Evolutionary conservation across 2,329 filamentous ascomycete species (phyloP).

Genomic region (Metarhizium guizhouense): DNA sequence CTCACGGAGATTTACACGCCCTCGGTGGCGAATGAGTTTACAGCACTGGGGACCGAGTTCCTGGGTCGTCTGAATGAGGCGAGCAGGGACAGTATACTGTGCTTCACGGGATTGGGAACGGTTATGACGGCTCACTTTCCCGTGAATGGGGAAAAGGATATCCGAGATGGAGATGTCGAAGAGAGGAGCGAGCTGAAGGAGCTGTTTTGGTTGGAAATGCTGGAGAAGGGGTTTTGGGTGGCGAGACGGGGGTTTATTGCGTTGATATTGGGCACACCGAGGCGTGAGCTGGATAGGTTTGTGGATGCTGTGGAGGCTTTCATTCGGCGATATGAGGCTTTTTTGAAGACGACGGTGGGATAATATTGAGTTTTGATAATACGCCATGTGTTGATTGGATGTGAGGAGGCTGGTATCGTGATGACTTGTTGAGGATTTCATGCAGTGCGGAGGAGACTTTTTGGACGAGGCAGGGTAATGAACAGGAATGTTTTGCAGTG

Average conservation of each 20-base stretch:
- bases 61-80: slow-evolving; percentile 19
- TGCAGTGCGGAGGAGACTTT: too few relatives aligned
- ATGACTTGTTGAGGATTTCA: too few relatives aligned
- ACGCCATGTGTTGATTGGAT: too few relatives aligned
- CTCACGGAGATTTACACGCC: slow-evolving; percentile 26
- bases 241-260: slow-evolving; percentile 31
- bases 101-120: slow-evolving; percentile 28
- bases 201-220: slow-evolving; percentile 38
- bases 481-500: too few relatives aligned
- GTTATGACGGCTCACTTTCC: slow-evolving; percentile 29
- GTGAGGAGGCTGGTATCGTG: too few relatives aligned
- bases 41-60: slow-evolving; percentile 20
- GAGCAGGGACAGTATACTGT: slow-evolving; percentile 25
- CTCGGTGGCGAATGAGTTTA: slow-evolving; percentile 21
- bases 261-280: slow-evolving; percentile 15
- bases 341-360: too few relatives aligned
- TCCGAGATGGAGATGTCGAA: slow-evolving; percentile 14
- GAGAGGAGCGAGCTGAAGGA: slow-evolving; percentile 26
- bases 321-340: too few relatives aligned
- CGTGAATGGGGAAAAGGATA: slow-evolving; percentile 11
- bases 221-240: slow-evolving; percentile 34
- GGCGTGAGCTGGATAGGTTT: too few relatives aligned
- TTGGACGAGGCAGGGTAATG: too few relatives aligned
- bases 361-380: too few relatives aligned
- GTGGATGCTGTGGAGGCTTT: too few relatives aligned